Evolutionary conservation across 768 basidiomycete species (phyloP), one percentile per base, ranked within the genome.

Genomic region (Mycena indigotica): DNA sequence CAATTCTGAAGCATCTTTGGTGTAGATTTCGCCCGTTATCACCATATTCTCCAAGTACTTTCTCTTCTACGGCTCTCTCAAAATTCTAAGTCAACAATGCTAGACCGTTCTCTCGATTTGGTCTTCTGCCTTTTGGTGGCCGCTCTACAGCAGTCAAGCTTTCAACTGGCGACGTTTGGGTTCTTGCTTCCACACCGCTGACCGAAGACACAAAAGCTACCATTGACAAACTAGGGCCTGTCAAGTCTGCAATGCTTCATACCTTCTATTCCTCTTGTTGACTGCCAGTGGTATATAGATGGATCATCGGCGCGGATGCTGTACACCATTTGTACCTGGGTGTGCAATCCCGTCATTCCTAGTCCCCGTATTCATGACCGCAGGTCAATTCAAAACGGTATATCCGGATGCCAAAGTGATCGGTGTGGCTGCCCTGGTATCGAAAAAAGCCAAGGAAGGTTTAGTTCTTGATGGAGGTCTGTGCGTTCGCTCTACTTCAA

Each of bases 91-190:
- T 38, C 12, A 5, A 54, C 51, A 52, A 50, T 58, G 15, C 16
- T 55, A 89, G 88, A 44, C 87, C 88, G 1, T 92, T 91, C 66
- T 67, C 81, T 13, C 81, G 91, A 40, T 84, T 80, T 57, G 83
- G 85, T 8, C 6, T 91, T 25, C 64, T 92, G 16, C 90, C 91
- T 3, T 74, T 94, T 26, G 94, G 94, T 1, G 92, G 93, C 19
- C 77, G 94, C 44, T 87, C 91, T 5, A 95, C 93, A 0, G 94
- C 92, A 0, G 77, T 95, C 64, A 84, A 80, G 70, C 77, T 95
- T 23, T 72, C 72, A 35, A 79, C 81, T 50, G 85, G 87, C 32
- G 85, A 82, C 13, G 85, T 95, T 25, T 95, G 91, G 84, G 77
- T 94, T 13, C 75, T 93, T n/a, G 92, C 90, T 0, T 93, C 91